These are phyloP conservation scores for Lecanosticta acicola DNA, from an alignment of 2,329 filamentous ascomycete species.

Conservation along the genomic window DNA sequence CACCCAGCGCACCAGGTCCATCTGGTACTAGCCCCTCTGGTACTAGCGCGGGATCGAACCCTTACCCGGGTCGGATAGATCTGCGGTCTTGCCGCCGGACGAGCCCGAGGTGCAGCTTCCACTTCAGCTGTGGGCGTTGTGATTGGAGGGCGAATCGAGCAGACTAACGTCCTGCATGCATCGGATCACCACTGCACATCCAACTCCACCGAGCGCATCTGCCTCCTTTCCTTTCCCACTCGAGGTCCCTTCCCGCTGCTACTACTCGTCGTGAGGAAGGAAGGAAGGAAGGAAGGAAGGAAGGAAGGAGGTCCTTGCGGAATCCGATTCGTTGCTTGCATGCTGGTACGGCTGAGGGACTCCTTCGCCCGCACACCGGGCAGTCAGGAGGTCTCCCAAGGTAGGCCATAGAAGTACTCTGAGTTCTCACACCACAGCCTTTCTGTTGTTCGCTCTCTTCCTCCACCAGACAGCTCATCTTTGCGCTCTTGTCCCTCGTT, in stretches of 20 bases:
- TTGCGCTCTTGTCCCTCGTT: slow-evolving; percentile 12
- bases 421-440: background rate
- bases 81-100: background rate
- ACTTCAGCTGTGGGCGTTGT: background rate
- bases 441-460: background rate
- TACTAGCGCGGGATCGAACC: slow-evolving; percentile 13
- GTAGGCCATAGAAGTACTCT: background rate
- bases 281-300: too few relatives aligned
- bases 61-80: background rate
- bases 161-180: background rate
- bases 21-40: slow-evolving; percentile 16
- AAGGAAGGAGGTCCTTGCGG: too few relatives aligned
- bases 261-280: too few relatives aligned
- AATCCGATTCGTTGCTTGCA: background rate
- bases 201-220: too few relatives aligned
- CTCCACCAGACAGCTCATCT: background rate
- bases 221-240: too few relatives aligned
- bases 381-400: slow-evolving; percentile 2
- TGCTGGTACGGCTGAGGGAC: background rate
- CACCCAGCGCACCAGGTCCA: slow-evolving; percentile 17
- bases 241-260: too few relatives aligned
- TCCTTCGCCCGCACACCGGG: too few relatives aligned
- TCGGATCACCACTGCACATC: background rate
- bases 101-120: background rate
- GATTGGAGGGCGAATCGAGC: background rate